A percentile compares a stretch with the other conserved stretches of the same genome.
Evolutionary conservation across 192 early-diverging fungal genomes (phyloP).

Genomic region (Podila epigama): DNA sequence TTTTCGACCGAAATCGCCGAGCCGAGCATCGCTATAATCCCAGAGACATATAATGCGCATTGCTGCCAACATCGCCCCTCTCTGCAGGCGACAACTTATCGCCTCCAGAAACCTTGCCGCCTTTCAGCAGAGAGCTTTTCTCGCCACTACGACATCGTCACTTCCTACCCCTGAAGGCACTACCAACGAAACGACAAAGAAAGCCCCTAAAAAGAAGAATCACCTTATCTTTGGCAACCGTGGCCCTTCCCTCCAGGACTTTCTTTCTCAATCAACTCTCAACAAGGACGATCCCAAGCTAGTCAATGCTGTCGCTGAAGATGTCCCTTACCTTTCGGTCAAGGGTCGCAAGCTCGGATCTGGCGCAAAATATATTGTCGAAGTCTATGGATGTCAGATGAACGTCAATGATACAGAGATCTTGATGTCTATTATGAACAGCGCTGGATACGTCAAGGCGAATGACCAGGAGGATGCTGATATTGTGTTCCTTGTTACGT

Average conservation of each 20-base stretch:
- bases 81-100: neutral
- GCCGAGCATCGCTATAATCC: neutral
- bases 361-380: slow-evolving; percentile 73
- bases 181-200: neutral
- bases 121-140: neutral
- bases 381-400: slow-evolving; percentile 87
- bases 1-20: neutral
- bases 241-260: slow-evolving; percentile 56
- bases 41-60: neutral
- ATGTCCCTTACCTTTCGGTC: slow-evolving; percentile 54
- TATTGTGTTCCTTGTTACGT: slow-evolving; percentile 79
- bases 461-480: slow-evolving; percentile 62
- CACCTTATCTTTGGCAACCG: slow-evolving; percentile 57
- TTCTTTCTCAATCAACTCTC: slow-evolving; percentile 28
- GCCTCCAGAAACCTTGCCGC: neutral
- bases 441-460: slow-evolving; percentile 71
- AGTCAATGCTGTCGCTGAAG: slow-evolving; percentile 9
- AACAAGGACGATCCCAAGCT: neutral
- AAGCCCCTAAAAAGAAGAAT: slow-evolving; percentile 27
- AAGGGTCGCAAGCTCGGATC: slow-evolving; percentile 55
- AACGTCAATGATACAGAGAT: slow-evolving; percentile 85
- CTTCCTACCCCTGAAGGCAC: neutral
- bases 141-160: neutral
- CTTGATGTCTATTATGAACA: slow-evolving; percentile 74
- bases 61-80: neutral